A percentile compares a stretch with the other conserved stretches of the same genome.
phyloP scores from a whole-genome alignment of 2,329 filamentous ascomycete species.

The Clarireedia paspali region DNA sequence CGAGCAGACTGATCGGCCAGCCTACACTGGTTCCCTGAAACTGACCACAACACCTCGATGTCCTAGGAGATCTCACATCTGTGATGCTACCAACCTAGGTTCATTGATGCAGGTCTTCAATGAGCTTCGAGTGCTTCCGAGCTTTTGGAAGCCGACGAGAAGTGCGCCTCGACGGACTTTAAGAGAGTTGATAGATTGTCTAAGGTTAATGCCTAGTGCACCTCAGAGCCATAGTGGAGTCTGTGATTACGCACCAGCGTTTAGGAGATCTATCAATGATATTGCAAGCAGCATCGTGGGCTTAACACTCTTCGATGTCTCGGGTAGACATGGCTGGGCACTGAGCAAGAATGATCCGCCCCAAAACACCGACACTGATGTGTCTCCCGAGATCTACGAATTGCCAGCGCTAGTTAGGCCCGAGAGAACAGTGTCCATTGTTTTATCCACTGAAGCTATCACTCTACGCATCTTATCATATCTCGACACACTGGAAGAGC shows the following conservation, averaged over 20 bases:
- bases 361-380: neutral
- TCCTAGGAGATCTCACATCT: constrained; percentile 41
- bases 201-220: constrained; percentile 38
- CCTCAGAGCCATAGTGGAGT: constrained; percentile 36
- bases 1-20: constrained; percentile 11
- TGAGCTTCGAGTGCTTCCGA: constrained; percentile 38
- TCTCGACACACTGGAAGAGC: constrained; percentile 35
- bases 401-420: constrained; percentile 3
- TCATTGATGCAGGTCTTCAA: constrained; percentile 46
- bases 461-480: constrained; percentile 35
- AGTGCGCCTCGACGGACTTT: constrained; percentile 33
- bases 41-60: constrained; percentile 39
- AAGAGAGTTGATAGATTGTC: constrained; percentile 37
- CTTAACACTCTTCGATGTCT: constrained; percentile 41
- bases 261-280: constrained; percentile 40
- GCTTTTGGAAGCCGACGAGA: constrained; percentile 31
- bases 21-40: constrained; percentile 20
- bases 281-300: constrained; percentile 44
- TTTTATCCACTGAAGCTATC: constrained; percentile 24
- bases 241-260: constrained; percentile 42
- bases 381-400: constrained; percentile 7
- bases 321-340: constrained; percentile 42
- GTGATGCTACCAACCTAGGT: constrained; percentile 45
- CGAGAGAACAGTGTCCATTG: constrained; percentile 3
- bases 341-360: constrained; percentile 33